These are phyloP conservation scores for Strobilomyces confusus DNA, from an alignment of 768 basidiomycete genomes.

Conservation along the genomic window DNA sequence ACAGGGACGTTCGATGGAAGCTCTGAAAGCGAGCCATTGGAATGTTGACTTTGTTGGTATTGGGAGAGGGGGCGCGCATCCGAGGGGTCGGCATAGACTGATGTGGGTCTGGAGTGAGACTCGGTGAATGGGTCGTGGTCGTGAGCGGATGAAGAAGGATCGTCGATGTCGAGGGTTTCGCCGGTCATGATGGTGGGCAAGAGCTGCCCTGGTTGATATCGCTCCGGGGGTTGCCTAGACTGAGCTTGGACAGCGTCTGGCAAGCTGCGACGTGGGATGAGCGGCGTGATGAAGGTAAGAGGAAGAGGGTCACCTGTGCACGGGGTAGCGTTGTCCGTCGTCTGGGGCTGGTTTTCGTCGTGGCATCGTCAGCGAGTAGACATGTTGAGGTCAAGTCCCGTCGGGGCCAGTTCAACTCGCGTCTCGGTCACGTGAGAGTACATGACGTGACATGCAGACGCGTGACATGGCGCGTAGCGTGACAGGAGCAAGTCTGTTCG, in stretches of 20 bases:
- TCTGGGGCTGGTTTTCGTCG: constrained; percentile 23
- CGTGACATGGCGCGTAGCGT: constrained; percentile 18
- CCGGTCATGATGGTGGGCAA: constrained; percentile 62
- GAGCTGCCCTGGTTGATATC: constrained; percentile 60
- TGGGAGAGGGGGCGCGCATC: constrained; percentile 30
- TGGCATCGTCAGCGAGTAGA: constrained; percentile 6
- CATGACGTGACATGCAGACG: constrained; percentile 17
- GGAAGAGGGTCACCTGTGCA: constrained; percentile 2
- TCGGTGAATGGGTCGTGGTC: constrained; percentile 31
- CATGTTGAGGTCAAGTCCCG: background rate
- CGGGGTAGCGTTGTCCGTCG: background rate
- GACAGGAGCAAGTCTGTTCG: constrained; percentile 3
- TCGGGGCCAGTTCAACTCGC: constrained; percentile 1
- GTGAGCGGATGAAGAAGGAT: constrained; percentile 26
- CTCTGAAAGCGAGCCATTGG: constrained; percentile 28
- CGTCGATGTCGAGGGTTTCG: constrained; percentile 55
- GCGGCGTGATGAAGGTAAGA: background rate
- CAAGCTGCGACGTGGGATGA: constrained; percentile 4
- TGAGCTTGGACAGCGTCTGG: constrained; percentile 8
- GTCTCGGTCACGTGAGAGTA: constrained; percentile 16
- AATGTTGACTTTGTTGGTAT: constrained; percentile 36
- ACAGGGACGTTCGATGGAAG: constrained; percentile 13
- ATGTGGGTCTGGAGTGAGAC: constrained; percentile 26
- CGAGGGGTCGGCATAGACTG: constrained; percentile 26
- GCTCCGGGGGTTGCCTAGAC: constrained; percentile 22